Percentiles rank a stretch among this genome's conserved stretches.
Conservation (phyloP, 129 eudicot species). For the Saussurea involucrata region DNA sequence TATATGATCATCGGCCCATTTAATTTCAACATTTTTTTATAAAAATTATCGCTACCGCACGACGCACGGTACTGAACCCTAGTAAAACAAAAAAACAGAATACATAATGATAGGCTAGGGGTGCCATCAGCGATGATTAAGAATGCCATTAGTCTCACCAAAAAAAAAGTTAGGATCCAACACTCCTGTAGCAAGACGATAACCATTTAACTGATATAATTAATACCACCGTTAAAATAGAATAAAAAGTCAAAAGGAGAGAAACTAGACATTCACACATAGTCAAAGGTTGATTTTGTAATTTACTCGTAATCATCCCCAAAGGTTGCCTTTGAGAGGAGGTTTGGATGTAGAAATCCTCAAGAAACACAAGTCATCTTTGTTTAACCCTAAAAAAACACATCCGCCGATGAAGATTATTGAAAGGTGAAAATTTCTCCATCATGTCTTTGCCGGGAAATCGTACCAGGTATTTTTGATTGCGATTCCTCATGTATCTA, state of each 20-base stretch:
- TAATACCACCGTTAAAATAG: neutral
- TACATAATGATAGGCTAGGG: too few species aligned
- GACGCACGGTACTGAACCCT: too few species aligned
- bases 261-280: constrained; percentile 18
- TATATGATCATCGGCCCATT: too few species aligned
- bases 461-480: constrained; percentile 35
- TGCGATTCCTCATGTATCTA: neutral
- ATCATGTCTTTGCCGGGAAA: constrained; percentile 39
- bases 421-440: constrained; percentile 12
- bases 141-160: too few species aligned
- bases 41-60: too few species aligned
- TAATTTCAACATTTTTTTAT: too few species aligned
- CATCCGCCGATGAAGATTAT: constrained; percentile 24
- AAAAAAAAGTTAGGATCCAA: neutral
- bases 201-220: neutral
- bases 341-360: constrained; percentile 25
- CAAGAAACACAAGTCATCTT: constrained; percentile 22
- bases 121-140: too few species aligned
- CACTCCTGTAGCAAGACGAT: neutral
- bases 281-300: constrained; percentile 28
- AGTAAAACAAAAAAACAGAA: too few species aligned
- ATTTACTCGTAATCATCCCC: constrained; percentile 1
- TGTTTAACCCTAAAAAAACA: constrained; percentile 19
- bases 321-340: constrained; percentile 33
- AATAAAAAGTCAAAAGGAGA: constrained; percentile 13